phyloP scores from a whole-genome alignment of 2,329 filamentous ascomycete species.

The Colletotrichum zoysiae region DNA sequence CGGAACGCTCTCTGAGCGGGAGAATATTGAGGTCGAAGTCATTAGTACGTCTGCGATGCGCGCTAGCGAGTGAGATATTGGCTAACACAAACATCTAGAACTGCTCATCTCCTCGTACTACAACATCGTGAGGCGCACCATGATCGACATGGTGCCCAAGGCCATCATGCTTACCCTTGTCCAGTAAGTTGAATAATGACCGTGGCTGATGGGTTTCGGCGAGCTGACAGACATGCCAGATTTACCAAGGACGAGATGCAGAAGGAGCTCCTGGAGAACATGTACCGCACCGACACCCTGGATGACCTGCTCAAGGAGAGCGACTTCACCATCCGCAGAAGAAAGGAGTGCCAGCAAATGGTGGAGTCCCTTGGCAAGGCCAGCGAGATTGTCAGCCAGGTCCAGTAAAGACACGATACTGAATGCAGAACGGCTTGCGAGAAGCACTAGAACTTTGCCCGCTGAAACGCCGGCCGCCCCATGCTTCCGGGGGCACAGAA shows the following conservation, averaged over 20 bases:
- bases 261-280: conserved; percentile 93
- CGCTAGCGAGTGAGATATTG: too few relatives aligned
- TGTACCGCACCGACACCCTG: conserved; percentile 92
- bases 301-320: conserved; percentile 98
- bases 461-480: conserved; percentile 28
- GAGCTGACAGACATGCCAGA: conserved; percentile 26
- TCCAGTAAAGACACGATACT: conserved; percentile 60
- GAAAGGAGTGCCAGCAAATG: conserved; percentile 99
- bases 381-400: conserved; percentile 93
- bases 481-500: conserved; percentile 37
- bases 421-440: conserved; percentile 23
- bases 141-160: conserved; percentile 99
- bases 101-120: conserved; percentile 97
- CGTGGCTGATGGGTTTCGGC: background rate
- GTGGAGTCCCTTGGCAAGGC: conserved; percentile 92
- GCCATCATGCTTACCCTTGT: conserved; percentile 98
- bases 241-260: conserved; percentile 99
- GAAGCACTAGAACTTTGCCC: conserved; percentile 32
- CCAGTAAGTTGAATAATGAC: conserved; percentile 72
- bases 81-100: conserved; percentile 65
- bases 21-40: conserved; percentile 96
- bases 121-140: conserved; percentile 97
- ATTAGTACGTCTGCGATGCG: conserved; percentile 77
- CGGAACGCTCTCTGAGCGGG: conserved; percentile 91
- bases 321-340: conserved; percentile 92